phyloP scores from a whole-genome alignment of 495 filamentous ascomycete genomes.

The Penicillium nucicola region DNA sequence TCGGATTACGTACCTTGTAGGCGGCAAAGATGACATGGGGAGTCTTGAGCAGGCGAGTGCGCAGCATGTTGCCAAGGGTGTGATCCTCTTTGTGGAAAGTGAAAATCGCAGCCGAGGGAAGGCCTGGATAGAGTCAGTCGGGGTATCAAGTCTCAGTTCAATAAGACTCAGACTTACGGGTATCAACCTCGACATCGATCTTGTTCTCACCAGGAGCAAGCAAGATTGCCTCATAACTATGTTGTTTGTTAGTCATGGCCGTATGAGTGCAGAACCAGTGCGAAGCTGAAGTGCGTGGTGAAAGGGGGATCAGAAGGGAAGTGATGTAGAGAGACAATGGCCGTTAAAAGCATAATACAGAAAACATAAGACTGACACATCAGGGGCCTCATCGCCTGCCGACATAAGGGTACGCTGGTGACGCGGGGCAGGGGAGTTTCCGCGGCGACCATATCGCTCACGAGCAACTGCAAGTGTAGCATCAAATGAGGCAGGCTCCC shows the following conservation, averaged over 20 bases:
- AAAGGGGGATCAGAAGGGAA: neutral
- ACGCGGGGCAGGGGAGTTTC: neutral
- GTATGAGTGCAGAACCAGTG: neutral
- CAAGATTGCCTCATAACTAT: conserved; percentile 87
- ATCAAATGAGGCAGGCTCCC: no score
- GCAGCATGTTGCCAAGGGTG: conserved; percentile 87
- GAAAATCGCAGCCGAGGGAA: conserved; percentile 80
- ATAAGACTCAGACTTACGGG: conserved; percentile 63
- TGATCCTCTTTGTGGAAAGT: conserved; percentile 96
- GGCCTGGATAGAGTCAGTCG: conserved; percentile 51
- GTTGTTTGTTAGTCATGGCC: conserved; percentile 3
- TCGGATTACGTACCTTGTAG: conserved; percentile 66
- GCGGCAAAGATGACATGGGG: conserved; percentile 78
- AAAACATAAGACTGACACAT: conserved; percentile 21
- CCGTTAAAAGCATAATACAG: neutral
- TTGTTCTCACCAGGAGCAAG: conserved; percentile 88
- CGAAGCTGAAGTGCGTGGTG: neutral
- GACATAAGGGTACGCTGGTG: neutral
- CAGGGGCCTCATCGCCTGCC: conserved; percentile 8
- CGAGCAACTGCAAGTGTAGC: conserved; percentile 10
- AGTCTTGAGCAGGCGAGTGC: conserved; percentile 73
- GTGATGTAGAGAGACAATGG: neutral
- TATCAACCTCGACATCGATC: conserved; percentile 79
- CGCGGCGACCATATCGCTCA: conserved; percentile 12
- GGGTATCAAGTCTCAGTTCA: neutral